Evolutionary conservation across 2,329 filamentous ascomycete genomes (phyloP), one percentile per base, ranked within the genome.

Genomic region (Didymella lethalis): DNA sequence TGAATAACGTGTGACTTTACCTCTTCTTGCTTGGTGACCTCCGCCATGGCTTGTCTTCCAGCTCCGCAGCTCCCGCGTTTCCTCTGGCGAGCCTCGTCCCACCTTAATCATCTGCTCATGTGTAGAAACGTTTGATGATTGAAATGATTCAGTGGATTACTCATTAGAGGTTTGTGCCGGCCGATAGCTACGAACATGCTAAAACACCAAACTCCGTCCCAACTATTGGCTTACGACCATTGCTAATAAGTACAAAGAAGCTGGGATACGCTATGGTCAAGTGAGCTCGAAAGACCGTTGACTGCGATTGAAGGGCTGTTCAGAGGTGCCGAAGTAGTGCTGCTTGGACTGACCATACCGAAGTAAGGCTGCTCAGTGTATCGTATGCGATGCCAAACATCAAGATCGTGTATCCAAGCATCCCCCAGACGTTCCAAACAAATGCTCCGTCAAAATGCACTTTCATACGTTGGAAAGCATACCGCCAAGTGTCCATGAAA

Each of bases 341-440:
- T 59, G 31, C 45, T 54, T 25, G 40, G 40, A 14, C 36, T 54
- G 38, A 28, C 16, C 8, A 45, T 58, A 49, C 11, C 32, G 31
- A 25, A 5, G 45, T 45, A 38, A 34, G 16, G 31, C 16, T 49
- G 43, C 45, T 40, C 12, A n/a, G 50, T 32, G 40, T 46, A 46
- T 47, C 32, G 38, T 43, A 26, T 31, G 32, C 32, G 11, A 50
- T 48, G 55, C 44, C 55, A 54, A 49, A 8, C 18, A 25, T 26
- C 40, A 54, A 50, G 40, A 50, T 20, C n/a, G 32, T 48, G 46
- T 59, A 54, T 54, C 51, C 56, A 59, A 54, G 46, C 50, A 54
- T 43, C 41, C 26, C 18, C 40, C 46, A 59, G 40, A 59, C 56
- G 46, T 54, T 7, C 49, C 28, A 40, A 59, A 46, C 40, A 46